Percentiles rank a stretch among this genome's conserved stretches.
Evolutionary conservation across 1,139 yeast species (phyloP).

Genomic region (Lodderomyces metapsilosis): DNA sequence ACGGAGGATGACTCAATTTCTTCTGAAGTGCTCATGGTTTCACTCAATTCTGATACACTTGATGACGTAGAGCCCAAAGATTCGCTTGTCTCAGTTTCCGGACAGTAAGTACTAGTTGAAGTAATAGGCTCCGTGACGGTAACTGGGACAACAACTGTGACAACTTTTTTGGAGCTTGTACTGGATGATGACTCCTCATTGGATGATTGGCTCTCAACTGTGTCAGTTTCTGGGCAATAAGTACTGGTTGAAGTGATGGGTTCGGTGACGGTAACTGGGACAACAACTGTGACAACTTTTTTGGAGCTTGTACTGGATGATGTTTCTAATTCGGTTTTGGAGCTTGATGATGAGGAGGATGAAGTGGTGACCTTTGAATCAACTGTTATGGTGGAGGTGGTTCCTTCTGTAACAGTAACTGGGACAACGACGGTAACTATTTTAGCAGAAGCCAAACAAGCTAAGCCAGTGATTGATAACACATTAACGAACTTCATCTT

Average conservation of each 20-base stretch:
- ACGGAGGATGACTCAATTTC: neutral
- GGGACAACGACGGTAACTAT: neutral
- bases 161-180: conserved; percentile 15
- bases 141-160: conserved; percentile 11
- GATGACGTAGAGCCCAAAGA: too few species aligned
- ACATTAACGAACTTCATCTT: neutral
- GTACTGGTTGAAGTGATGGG: neutral
- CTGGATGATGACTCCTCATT: too few species aligned
- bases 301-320: neutral
- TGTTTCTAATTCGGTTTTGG: neutral
- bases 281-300: conserved; percentile 19
- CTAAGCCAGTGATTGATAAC: neutral
- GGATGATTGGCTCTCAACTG: neutral
- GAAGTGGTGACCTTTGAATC: neutral
- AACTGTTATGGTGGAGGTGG: neutral
- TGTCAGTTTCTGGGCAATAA: conserved; percentile 1
- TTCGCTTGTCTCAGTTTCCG: conserved; percentile 1
- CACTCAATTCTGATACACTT: too few species aligned
- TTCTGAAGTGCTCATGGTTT: neutral
- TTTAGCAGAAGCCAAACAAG: neutral
- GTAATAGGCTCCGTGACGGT: neutral
- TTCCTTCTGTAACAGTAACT: neutral
- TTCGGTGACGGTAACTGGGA: conserved; percentile 5
- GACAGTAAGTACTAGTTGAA: neutral
- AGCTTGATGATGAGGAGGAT: too few species aligned